These are phyloP conservation scores for Albatrellus sp. DNA, from an alignment of 1,284 basidiomycete genomes.

Conservation along the genomic window DNA sequence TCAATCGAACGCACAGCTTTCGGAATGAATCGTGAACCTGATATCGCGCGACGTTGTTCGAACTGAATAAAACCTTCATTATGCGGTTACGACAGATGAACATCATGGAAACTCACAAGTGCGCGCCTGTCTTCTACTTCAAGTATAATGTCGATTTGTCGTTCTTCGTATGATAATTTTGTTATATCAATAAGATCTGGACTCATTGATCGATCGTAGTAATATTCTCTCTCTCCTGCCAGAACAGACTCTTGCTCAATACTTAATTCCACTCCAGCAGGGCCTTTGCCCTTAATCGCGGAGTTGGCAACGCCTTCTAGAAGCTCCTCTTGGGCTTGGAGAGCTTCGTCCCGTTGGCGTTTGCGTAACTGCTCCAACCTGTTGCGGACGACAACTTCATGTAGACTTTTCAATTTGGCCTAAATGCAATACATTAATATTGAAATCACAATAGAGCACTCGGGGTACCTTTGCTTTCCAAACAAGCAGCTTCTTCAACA, in stretches of 20 bases:
- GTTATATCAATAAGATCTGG: constrained; percentile 62
- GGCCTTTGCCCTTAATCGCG: constrained; percentile 29
- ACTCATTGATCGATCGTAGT: constrained; percentile 81
- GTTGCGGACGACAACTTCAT: constrained; percentile 94
- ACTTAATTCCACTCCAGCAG: constrained; percentile 21
- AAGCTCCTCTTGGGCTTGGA: constrained; percentile 85
- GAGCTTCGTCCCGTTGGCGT: constrained; percentile 88
- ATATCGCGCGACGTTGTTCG: constrained; percentile 63
- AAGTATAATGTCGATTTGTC: constrained; percentile 66
- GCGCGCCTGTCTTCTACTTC: constrained; percentile 52
- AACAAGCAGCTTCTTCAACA: constrained; percentile 88
- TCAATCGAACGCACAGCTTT: constrained; percentile 47
- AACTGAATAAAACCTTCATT: constrained; percentile 33
- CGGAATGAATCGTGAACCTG: constrained; percentile 76
- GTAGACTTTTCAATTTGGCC: constrained; percentile 85
- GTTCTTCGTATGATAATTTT: constrained; percentile 62
- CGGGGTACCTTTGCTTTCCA: constrained; percentile 87
- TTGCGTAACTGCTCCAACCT: constrained; percentile 91
- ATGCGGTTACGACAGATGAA: background rate
- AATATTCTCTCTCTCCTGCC: constrained; percentile 51
- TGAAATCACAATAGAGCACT: background rate
- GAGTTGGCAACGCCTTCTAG: constrained; percentile 65
- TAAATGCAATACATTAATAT: constrained; percentile 18
- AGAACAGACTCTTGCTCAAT: constrained; percentile 29
- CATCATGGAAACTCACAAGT: constrained; percentile 39